phyloP scores from a whole-genome alignment of 768 basidiomycete species.

The Termitomyces sp. region DNA sequence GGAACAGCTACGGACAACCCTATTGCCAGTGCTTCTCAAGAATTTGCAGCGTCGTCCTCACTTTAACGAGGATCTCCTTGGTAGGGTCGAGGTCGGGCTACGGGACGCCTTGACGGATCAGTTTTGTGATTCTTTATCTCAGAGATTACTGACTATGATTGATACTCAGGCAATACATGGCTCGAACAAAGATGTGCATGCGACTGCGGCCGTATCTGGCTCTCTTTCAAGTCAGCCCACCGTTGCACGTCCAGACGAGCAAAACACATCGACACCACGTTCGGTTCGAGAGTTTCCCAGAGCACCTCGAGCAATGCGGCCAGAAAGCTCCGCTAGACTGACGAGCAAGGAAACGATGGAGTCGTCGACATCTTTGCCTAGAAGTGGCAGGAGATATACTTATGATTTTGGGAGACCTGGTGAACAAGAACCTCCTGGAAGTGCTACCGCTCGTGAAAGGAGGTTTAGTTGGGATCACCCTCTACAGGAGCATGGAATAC shows the following conservation, averaged over 20 bases:
- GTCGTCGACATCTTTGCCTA: background rate
- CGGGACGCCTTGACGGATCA: slow-evolving; percentile 22
- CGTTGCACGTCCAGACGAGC: background rate
- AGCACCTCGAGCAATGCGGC: slow-evolving; percentile 17
- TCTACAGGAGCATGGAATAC: background rate
- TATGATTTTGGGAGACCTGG: background rate
- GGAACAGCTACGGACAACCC: slow-evolving; percentile 4
- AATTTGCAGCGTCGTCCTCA: slow-evolving; percentile 14
- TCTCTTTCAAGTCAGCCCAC: background rate
- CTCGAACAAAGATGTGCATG: background rate
- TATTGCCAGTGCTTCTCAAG: slow-evolving; percentile 14
- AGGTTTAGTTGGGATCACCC: background rate
- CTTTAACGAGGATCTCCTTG: background rate
- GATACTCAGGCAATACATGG: slow-evolving; percentile 5
- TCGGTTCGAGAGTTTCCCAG: slow-evolving; percentile 11
- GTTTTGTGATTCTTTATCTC: slow-evolving; percentile 18
- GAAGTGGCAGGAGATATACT: background rate
- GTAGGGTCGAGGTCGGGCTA: slow-evolving; percentile 8
- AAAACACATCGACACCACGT: background rate
- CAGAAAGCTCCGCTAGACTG: background rate
- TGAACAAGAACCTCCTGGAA: background rate
- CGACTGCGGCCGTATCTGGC: background rate
- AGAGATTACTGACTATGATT: slow-evolving; percentile 13
- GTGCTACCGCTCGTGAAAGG: background rate
- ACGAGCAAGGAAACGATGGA: background rate